These are phyloP conservation scores for Fusarium sp. DNA, from an alignment of 2,329 filamentous ascomycete species.

Conservation along the genomic window DNA sequence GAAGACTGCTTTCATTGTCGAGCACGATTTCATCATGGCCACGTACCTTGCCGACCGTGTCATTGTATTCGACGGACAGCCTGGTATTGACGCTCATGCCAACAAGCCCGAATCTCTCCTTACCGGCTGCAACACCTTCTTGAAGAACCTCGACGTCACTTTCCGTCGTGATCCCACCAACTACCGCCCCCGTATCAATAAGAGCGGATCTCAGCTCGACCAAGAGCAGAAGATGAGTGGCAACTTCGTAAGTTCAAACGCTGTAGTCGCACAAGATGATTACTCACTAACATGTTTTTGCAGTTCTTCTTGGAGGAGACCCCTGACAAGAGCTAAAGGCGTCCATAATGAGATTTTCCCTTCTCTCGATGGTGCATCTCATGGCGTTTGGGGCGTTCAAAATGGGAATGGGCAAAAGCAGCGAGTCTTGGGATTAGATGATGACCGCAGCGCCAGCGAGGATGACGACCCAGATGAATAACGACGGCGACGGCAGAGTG, in stretches of 20 bases:
- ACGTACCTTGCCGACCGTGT: constrained; percentile 85
- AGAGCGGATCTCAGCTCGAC: constrained; percentile 92
- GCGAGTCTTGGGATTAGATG: constrained; percentile 51
- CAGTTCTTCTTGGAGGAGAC: constrained; percentile 95
- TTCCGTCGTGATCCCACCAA: constrained; percentile 98
- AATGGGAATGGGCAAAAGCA: constrained; percentile 49
- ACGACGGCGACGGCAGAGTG: constrained; percentile 66
- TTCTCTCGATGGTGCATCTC: constrained; percentile 45
- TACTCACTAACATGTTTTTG: constrained; percentile 19
- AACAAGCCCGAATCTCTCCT: constrained; percentile 91
- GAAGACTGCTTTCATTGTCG: constrained; percentile 98
- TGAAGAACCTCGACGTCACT: constrained; percentile 96
- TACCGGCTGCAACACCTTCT: constrained; percentile 94
- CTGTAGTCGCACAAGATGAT: not conserved
- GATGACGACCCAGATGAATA: constrained; percentile 74
- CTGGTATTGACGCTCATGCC: constrained; percentile 86
- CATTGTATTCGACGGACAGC: constrained; percentile 97
- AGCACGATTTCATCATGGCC: constrained; percentile 99
- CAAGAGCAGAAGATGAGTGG: constrained; percentile 95
- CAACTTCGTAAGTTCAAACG: constrained; percentile 78
- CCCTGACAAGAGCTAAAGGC: constrained; percentile 63
- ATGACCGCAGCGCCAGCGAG: constrained; percentile 64
- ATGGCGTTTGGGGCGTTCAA: constrained; percentile 64
- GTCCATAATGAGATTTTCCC: constrained; percentile 46
- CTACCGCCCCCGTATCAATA: constrained; percentile 98